Percentiles rank a stretch among this genome's conserved stretches.
Evolutionary conservation across 108 stramenopile species (phyloP).

Genomic region (Cyclotella kingstonii): DNA sequence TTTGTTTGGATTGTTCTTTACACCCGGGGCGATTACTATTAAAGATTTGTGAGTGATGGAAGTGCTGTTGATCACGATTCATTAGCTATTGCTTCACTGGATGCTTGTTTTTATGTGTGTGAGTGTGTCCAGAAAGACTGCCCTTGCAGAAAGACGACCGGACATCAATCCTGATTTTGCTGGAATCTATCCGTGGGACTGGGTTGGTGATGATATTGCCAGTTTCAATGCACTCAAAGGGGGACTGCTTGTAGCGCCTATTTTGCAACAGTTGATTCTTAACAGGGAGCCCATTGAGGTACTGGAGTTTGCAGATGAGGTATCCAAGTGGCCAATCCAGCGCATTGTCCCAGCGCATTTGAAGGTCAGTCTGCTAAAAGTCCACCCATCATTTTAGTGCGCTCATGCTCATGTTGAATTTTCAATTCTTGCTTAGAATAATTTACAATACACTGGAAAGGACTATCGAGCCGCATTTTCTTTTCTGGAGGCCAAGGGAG

Average conservation of each 20-base stretch:
- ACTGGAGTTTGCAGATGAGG: conserved; percentile 82
- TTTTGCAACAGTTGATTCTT: conserved; percentile 87
- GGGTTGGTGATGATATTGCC: conserved; percentile 75
- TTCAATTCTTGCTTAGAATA: conserved; percentile 39
- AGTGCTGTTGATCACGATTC: too few relatives aligned
- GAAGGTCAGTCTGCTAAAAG: conserved; percentile 36
- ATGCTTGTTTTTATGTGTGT: background rate
- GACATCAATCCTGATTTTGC: conserved; percentile 82
- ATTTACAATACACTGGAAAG: conserved; percentile 69
- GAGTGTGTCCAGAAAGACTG: conserved; percentile 36
- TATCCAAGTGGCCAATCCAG: conserved; percentile 77
- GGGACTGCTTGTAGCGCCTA: conserved; percentile 89
- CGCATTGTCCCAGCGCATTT: conserved; percentile 91
- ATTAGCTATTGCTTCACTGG: background rate
- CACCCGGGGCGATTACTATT: conserved; percentile 76
- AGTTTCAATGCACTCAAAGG: conserved; percentile 85
- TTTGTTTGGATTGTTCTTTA: conserved; percentile 91
- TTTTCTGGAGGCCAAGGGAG: conserved; percentile 81
- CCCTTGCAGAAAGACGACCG: conserved; percentile 70
- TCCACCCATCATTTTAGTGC: background rate
- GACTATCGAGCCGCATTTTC: conserved; percentile 86
- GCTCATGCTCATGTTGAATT: background rate
- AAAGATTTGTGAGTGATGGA: conserved; percentile 50
- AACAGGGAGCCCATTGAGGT: conserved; percentile 85
- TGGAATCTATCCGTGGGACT: conserved; percentile 88